Base-by-base conservation (phyloP, 352 stramenopile species). In the Thraustotheca clavata region DNA sequence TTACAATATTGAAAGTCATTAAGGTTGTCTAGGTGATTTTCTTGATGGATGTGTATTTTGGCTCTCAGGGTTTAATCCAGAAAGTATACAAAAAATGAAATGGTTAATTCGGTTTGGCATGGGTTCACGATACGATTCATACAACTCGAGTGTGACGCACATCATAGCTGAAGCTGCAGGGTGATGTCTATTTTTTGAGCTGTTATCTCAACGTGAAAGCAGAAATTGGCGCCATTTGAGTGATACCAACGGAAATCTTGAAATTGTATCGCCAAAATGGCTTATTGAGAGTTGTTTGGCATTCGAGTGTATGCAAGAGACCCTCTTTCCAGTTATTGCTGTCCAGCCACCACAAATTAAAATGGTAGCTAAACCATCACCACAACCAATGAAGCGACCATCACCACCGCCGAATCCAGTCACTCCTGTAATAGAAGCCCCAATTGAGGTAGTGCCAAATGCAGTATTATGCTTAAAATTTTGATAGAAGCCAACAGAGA, bases 1-100 rank as follows among this genome's bases (percentile, higher is more conserved):
- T 33, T 73, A 2, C 12, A 0, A 34, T 49, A n/a, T 24, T 33
- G 24, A 35, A 27, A 27, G 9, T 4, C n/a, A 8, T 7, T 40
- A 46, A 52, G 5, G 36, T 40, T 12, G 68, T 75, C 12, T 67
- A 68, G 80, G 81, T 48, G 71, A 80, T n/a, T 66, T 91, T 22
- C 80, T 88, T 26, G 82, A 91, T 52, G 75, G 74, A 4, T 91
- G 82, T 43, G 74, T 80, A 9, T 61, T 91, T 46, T 76, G 78
- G 32, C 35, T 91, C 3, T 39, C 87, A 3, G 82, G 82, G 0
- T 91, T 89, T 22, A 60, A 71, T 0, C 54, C 70, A 8, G 71
- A 74, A 18, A 73, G 80, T 60, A 69, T 76, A 27, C 46, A 62
- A 0, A 27, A 71, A 26, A 35, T 91, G 31, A 77, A 86, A 59